Evolutionary conservation across 305 asterid genomes (phyloP).

Genomic region (Stenogyne calaminthoides): DNA sequence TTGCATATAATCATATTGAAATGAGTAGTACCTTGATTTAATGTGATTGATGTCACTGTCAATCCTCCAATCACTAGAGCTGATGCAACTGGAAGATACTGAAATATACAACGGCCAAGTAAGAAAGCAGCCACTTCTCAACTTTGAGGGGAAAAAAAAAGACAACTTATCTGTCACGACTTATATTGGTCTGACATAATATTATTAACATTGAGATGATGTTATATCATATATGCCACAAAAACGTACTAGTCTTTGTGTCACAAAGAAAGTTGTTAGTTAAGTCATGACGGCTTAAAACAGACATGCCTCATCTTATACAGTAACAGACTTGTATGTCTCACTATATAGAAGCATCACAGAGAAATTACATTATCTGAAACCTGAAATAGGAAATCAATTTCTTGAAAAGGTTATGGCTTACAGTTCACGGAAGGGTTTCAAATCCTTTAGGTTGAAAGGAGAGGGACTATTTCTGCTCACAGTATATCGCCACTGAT

Average conservation of each 20-base stretch:
- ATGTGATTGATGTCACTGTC: constrained; percentile 82
- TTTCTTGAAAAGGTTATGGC: constrained; percentile 21
- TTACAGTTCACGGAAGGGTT: constrained; percentile 51
- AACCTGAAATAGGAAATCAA: constrained; percentile 22
- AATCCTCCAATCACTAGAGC: constrained; percentile 91
- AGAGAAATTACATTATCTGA: neutral
- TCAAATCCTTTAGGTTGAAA: constrained; percentile 58
- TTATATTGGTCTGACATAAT: too few species aligned
- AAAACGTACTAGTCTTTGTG: too few species aligned
- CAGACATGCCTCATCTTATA: neutral
- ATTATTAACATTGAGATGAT: too few species aligned
- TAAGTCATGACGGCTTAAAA: neutral
- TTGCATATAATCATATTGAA: neutral
- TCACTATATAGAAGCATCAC: constrained; percentile 4
- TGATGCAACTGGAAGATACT: constrained; percentile 98
- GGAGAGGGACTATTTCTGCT: constrained; percentile 63
- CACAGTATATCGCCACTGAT: constrained; percentile 81
- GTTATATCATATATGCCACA: too few species aligned
- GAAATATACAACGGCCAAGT: constrained; percentile 27
- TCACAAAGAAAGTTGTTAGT: neutral
- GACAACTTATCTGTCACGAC: too few species aligned
- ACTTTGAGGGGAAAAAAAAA: neutral
- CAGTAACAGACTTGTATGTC: neutral
- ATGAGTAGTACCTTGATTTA: constrained; percentile 72
- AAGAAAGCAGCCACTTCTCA: constrained; percentile 35